Base-by-base conservation (phyloP, 306 rosid species). In the Quercus robur region DNA sequence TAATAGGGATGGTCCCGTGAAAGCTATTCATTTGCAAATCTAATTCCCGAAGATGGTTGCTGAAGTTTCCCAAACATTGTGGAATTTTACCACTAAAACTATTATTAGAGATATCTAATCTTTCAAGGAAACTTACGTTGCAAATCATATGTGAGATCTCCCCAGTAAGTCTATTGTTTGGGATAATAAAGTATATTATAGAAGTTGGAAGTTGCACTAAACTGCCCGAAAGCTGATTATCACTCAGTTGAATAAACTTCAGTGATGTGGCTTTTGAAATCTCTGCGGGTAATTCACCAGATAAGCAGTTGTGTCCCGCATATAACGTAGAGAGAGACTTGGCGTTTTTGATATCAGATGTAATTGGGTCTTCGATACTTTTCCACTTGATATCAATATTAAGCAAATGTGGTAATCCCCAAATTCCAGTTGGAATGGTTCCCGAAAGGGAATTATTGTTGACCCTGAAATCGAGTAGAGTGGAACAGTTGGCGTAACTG, bases 381-480 rank as follows among this genome's bases (percentile, higher is more conserved):
- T 95, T 95, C 21, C 68, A 31, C 18, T 80, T 88, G 10, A 95
- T 70, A 69, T 95, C 98, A 49, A 95, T 87, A 15, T 91, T 82
- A 11, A 76, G 68, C 15, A 59, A 79, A 1, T 81, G 82, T 1
- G 98, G 98, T 17, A 93, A 56, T 5, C 98, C 98, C 99, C 98
- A 95, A 3, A 95, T 81, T 13, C 87, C 83, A 0, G 88, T 44
- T 1, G 99, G 98, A 19, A 95, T 75, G 0, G 73, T 51, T 6
- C 99, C 99, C 3, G 91, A 77, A 68, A 95, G 98, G 1, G 87
- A 91, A 85, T 95, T 95, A 6, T 82, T 12, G 73, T 86, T 88
- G 6, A 95, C 98, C 66, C 98, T 87, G 66, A 95, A 86, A 2
- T 98, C 79, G 1, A 2, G 17, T 41, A 95, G 18, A 5, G 85